These are phyloP conservation scores for Cutaneotrichosporon arboriforme DNA, from an alignment of 1,284 basidiomycete species.

Conservation along the genomic window DNA sequence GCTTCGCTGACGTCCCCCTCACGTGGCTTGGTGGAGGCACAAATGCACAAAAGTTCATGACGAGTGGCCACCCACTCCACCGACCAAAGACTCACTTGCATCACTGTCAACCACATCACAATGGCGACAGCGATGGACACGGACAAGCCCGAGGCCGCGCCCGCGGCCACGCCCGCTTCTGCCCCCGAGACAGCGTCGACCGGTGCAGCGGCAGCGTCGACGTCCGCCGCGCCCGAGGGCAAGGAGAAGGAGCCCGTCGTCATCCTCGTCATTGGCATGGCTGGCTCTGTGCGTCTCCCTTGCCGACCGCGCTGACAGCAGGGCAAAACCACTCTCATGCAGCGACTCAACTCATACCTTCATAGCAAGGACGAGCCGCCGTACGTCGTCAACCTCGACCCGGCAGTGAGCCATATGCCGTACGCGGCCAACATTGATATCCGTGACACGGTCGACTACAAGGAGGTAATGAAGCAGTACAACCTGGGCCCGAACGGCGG, in stretches of 20 bases:
- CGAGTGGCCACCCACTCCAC: too few relatives aligned
- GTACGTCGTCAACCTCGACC: constrained; percentile 96
- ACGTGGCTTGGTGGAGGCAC: too few relatives aligned
- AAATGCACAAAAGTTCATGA: too few relatives aligned
- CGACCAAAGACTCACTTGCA: too few relatives aligned
- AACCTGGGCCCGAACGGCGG: constrained; percentile 97
- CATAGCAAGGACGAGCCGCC: constrained; percentile 63
- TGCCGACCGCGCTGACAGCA: constrained; percentile 12
- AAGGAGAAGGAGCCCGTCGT: constrained; percentile 60
- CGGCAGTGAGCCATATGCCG: constrained; percentile 82
- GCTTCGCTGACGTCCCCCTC: too few relatives aligned
- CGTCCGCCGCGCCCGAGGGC: not conserved
- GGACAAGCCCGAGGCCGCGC: too few relatives aligned
- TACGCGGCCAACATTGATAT: constrained; percentile 98
- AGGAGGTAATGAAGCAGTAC: constrained; percentile 99
- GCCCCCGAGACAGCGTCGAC: too few relatives aligned
- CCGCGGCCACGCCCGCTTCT: too few relatives aligned
- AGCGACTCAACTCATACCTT: constrained; percentile 82
- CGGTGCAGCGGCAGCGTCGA: not conserved
- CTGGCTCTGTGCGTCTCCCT: constrained; percentile 41
- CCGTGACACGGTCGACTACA: constrained; percentile 93
- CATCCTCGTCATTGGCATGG: constrained; percentile 68
- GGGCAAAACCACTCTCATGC: constrained; percentile 98
- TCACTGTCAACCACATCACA: too few relatives aligned
- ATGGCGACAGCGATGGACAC: too few relatives aligned